Conservation (phyloP, 192 early-diverging fungal genomes). For the Helicostylum pulchrum region DNA sequence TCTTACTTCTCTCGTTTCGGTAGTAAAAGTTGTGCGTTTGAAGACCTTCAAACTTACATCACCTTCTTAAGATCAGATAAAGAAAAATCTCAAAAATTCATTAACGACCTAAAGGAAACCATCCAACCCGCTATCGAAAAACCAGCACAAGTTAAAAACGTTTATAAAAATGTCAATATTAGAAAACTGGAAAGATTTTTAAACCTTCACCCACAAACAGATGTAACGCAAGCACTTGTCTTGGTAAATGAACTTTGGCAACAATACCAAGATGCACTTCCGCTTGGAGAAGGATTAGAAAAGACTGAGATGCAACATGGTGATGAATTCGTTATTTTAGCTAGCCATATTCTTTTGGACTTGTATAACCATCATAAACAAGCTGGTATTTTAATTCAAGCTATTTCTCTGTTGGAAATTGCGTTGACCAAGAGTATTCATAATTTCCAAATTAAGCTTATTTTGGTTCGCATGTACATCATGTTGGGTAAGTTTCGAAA, state of each 20-base stretch:
- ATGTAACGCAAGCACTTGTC: constrained; percentile 9
- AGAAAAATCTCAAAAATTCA: constrained; percentile 33
- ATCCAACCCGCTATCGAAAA: constrained; percentile 39
- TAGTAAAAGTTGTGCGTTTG: constrained; percentile 65
- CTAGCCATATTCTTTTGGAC: constrained; percentile 56
- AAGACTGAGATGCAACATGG: constrained; percentile 75
- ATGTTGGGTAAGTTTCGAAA: constrained; percentile 51
- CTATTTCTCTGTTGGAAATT: constrained; percentile 68
- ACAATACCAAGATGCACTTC: constrained; percentile 42
- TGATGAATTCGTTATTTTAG: constrained; percentile 73
- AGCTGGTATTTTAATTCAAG: constrained; percentile 38
- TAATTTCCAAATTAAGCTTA: constrained; percentile 84
- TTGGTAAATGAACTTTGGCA: constrained; percentile 38
- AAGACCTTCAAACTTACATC: constrained; percentile 67
- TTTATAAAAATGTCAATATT: constrained; percentile 37
- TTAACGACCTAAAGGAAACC: constrained; percentile 28
- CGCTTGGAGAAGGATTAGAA: constrained; percentile 53
- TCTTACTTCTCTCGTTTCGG: constrained; percentile 65
- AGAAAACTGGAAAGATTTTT: constrained; percentile 40
- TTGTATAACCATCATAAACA: constrained; percentile 47
- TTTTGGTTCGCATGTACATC: constrained; percentile 81
- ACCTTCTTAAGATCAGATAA: constrained; percentile 19
- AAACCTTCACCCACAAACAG: constrained; percentile 7
- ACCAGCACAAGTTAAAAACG: constrained; percentile 30
- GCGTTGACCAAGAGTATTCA: constrained; percentile 71